Evolutionary conservation across 2,329 filamentous ascomycete genomes (phyloP).

Genomic region (Geoglossum cookeanum): DNA sequence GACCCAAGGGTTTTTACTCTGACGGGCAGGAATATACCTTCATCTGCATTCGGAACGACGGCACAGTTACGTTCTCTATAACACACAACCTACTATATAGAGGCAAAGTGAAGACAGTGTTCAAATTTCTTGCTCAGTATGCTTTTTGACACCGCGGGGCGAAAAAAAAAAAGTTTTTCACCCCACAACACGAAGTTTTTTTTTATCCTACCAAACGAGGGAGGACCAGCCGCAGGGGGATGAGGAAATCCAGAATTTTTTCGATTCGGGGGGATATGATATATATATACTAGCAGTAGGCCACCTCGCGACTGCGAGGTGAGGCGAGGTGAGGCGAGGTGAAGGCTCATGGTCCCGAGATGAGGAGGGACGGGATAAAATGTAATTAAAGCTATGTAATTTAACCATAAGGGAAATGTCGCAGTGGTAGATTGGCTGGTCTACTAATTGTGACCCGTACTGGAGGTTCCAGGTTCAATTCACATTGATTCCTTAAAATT

Average conservation of each 20-base stretch:
- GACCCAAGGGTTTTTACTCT: neutral
- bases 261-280: too few species aligned
- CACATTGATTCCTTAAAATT: too few species aligned
- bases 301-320: too few species aligned
- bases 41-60: neutral
- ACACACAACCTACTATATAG: neutral
- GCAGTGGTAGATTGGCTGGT: too few species aligned
- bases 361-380: too few species aligned
- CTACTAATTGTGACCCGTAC: too few species aligned
- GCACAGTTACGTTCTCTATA: neutral
- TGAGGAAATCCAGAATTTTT: neutral
- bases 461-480: too few species aligned
- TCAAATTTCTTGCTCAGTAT: neutral
- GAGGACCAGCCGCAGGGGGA: neutral
- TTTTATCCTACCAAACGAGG: neutral
- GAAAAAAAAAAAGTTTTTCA: neutral
- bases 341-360: too few species aligned
- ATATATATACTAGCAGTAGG: too few species aligned
- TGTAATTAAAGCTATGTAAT: too few species aligned
- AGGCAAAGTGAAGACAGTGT: neutral
- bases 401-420: too few species aligned
- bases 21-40: neutral
- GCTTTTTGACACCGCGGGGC: neutral
- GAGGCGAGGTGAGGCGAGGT: too few species aligned
- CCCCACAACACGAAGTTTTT: neutral